phyloP scores from a whole-genome alignment of 306 rosid species.

The Boehmeria nivea region DNA sequence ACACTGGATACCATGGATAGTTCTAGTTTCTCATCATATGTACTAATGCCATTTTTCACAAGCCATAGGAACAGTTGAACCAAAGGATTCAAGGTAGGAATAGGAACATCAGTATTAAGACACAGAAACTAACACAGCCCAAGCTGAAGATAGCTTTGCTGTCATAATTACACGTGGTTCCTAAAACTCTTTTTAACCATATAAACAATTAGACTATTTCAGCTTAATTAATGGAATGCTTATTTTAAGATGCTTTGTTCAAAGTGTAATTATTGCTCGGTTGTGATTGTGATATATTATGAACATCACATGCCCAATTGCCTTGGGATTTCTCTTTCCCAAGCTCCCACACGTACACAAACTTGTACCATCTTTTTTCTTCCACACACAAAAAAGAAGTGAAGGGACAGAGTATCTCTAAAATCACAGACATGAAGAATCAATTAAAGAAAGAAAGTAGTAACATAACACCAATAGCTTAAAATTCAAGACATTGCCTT shows the following conservation, averaged over 20 bases:
- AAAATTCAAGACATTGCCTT: conserved; percentile 19
- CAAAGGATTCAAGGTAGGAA: neutral
- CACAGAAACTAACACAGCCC: conserved; percentile 10
- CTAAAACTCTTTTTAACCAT: conserved; percentile 4
- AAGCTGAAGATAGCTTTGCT: conserved; percentile 31
- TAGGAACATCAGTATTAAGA: conserved; percentile 1
- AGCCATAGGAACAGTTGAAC: no score
- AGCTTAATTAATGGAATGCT: neutral
- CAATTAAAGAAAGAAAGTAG: neutral
- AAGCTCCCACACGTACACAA: conserved; percentile 1
- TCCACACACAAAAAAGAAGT: neutral
- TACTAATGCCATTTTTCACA: no score
- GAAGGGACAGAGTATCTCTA: neutral
- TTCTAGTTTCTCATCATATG: no score
- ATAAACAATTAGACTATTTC: neutral
- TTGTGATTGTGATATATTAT: neutral
- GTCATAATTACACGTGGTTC: conserved; percentile 6
- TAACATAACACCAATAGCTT: neutral
- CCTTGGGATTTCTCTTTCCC: neutral
- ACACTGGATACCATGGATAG: no score
- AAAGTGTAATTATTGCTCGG: neutral
- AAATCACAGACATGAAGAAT: conserved; percentile 9
- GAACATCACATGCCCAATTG: conserved; percentile 3
- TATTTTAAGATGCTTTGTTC: neutral
- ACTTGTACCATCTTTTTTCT: conserved; percentile 3